Percentiles rank a stretch among this genome's conserved stretches.
These are phyloP conservation scores for Leptographium flavum DNA, from an alignment of 2,329 filamentous ascomycete genomes.

Conservation along the genomic window DNA sequence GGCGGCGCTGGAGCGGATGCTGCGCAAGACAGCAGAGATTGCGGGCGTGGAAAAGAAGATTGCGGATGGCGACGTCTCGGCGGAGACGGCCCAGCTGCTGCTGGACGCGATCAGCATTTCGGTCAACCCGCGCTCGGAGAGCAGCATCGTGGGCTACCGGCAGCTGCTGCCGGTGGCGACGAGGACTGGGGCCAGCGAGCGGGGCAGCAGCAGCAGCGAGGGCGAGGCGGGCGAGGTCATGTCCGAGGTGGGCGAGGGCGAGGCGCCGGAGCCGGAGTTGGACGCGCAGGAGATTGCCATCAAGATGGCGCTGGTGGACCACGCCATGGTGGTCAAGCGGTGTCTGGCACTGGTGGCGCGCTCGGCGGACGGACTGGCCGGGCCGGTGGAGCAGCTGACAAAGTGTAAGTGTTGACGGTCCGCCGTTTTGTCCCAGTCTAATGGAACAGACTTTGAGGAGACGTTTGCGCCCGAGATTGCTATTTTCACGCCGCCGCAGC, in stretches of 20 bases:
- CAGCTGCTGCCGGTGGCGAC: constrained; percentile 49
- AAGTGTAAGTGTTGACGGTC: constrained; percentile 35
- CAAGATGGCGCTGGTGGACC: constrained; percentile 74
- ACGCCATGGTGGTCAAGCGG: constrained; percentile 75
- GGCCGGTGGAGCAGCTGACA: constrained; percentile 44
- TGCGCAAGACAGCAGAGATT: constrained; percentile 82
- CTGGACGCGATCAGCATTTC: constrained; percentile 66
- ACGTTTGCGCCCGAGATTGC: constrained; percentile 53
- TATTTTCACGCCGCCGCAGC: constrained; percentile 40
- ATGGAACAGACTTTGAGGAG: constrained; percentile 39
- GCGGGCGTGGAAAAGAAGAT: constrained; percentile 60
- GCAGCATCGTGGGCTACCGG: constrained; percentile 65
- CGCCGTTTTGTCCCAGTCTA: background rate
- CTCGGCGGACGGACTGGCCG: constrained; percentile 44
- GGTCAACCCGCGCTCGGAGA: constrained; percentile 59
- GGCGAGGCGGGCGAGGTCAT: constrained; percentile 24
- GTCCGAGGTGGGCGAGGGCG: constrained; percentile 26
- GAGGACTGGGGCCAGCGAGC: too few species aligned
- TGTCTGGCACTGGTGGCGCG: constrained; percentile 58
- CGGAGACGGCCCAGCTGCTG: constrained; percentile 52
- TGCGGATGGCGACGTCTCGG: constrained; percentile 46
- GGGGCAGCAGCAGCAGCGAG: constrained; percentile 18
- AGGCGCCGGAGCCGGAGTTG: constrained; percentile 30
- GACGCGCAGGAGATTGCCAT: constrained; percentile 60
- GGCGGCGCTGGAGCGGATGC: constrained; percentile 80